phyloP scores from a whole-genome alignment of 2,329 filamentous ascomycete genomes.

The Aspergillus ruber region DNA sequence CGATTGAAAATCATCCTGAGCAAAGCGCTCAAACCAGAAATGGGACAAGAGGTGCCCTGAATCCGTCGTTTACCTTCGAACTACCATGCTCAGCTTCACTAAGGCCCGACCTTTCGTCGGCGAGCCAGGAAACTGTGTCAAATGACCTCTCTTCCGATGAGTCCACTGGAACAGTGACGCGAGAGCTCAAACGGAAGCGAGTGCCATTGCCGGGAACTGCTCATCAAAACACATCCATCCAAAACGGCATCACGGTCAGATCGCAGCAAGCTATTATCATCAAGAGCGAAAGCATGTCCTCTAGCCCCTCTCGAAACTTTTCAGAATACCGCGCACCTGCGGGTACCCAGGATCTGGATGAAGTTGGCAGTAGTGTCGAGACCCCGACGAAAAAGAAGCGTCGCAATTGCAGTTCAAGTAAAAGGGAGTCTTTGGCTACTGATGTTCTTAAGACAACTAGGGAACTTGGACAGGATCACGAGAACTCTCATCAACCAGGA shows the following conservation, averaged over 20 bases:
- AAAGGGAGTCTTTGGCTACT: neutral
- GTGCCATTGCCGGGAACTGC: neutral
- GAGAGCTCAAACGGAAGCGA: conserved; percentile 19
- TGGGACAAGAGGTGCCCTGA: too few relatives aligned
- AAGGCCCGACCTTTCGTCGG: conserved; percentile 9
- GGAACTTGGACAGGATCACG: neutral
- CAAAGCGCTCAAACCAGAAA: neutral
- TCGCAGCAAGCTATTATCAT: conserved; percentile 17
- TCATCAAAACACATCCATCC: neutral
- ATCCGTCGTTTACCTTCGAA: neutral
- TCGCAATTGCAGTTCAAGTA: neutral
- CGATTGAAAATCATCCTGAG: neutral
- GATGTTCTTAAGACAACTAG: neutral
- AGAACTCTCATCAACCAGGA: neutral
- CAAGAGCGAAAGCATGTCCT: conserved; percentile 32
- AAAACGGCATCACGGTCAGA: conserved; percentile 2
- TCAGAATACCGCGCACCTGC: conserved; percentile 23
- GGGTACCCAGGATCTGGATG: conserved; percentile 58
- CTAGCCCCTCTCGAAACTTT: conserved; percentile 21
- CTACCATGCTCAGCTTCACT: conserved; percentile 11
- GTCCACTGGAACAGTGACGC: conserved; percentile 1
- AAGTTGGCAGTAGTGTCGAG: conserved; percentile 35
- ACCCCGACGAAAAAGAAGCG: conserved; percentile 36
- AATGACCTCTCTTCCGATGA: neutral
- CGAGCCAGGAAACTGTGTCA: conserved; percentile 1